Evolutionary conservation across 2,329 filamentous ascomycete species (phyloP).

Genomic region (Amphichorda felina): DNA sequence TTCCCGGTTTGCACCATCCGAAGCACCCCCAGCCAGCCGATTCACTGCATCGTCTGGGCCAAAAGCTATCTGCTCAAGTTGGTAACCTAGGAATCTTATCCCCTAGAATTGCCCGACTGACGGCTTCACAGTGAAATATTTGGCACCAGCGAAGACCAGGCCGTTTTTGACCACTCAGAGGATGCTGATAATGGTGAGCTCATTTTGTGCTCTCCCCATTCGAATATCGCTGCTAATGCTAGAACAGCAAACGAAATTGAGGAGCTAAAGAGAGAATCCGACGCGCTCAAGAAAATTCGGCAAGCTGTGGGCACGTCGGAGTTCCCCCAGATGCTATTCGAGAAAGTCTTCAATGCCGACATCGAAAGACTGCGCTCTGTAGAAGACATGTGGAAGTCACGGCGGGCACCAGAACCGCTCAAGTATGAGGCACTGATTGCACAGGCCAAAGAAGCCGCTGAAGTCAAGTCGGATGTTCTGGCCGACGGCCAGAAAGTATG

Average conservation of each 20-base stretch:
- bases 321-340: slow-evolving; percentile 72
- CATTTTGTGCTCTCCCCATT: background rate
- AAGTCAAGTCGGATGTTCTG: slow-evolving; percentile 36
- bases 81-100: slow-evolving; percentile 15
- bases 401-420: slow-evolving; percentile 62
- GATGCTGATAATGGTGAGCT: slow-evolving; percentile 64
- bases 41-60: slow-evolving; percentile 97
- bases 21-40: slow-evolving; percentile 89
- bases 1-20: slow-evolving; percentile 96
- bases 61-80: slow-evolving; percentile 87
- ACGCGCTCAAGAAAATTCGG: slow-evolving; percentile 73
- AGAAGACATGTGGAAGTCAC: slow-evolving; percentile 92
- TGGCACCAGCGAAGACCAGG: slow-evolving; percentile 78
- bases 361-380: slow-evolving; percentile 73
- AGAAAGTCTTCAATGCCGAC: slow-evolving; percentile 85
- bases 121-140: slow-evolving; percentile 56
- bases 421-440: slow-evolving; percentile 51
- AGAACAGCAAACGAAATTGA: slow-evolving; percentile 61
- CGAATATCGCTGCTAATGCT: background rate
- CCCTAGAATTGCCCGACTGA: background rate
- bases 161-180: slow-evolving; percentile 66
- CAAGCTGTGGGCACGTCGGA: slow-evolving; percentile 65
- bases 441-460: slow-evolving; percentile 35
- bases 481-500: slow-evolving; percentile 65
- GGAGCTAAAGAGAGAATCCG: slow-evolving; percentile 73